Evolutionary conservation across 495 filamentous ascomycete species (phyloP).

Genomic region (Immersiella caudata): DNA sequence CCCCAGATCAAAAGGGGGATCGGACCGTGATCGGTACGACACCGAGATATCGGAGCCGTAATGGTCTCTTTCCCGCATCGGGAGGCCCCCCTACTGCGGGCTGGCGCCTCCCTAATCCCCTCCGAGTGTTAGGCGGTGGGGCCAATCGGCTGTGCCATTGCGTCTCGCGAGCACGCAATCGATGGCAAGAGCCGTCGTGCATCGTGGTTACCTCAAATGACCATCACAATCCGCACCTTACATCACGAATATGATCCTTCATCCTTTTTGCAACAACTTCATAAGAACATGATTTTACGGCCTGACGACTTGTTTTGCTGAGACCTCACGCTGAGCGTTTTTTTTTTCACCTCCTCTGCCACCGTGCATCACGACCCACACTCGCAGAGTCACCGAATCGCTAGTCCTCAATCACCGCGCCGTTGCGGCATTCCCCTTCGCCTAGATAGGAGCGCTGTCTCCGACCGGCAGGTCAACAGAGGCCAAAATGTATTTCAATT

Average conservation of each 20-base stretch:
- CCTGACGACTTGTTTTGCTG: background rate
- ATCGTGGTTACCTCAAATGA: slow-evolving; percentile 13
- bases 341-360: background rate
- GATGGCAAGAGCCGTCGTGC: background rate
- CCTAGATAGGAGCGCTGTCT: background rate
- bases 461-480: background rate
- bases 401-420: background rate
- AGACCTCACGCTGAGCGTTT: background rate
- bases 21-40: background rate
- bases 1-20: background rate
- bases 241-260: background rate
- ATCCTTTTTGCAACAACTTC: background rate
- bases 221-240: background rate
- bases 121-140: background rate
- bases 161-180: slow-evolving; percentile 24
- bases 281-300: background rate
- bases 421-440: background rate
- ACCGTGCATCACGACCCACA: background rate
- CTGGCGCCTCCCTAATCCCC: background rate
- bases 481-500: background rate
- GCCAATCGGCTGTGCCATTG: slow-evolving; percentile 16
- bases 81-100: background rate
- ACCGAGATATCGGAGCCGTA: background rate
- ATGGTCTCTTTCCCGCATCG: background rate
- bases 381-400: background rate